These are phyloP conservation scores for Uncinocarpus reesii DNA, from an alignment of 2,329 filamentous ascomycete genomes.

Conservation along the genomic window DNA sequence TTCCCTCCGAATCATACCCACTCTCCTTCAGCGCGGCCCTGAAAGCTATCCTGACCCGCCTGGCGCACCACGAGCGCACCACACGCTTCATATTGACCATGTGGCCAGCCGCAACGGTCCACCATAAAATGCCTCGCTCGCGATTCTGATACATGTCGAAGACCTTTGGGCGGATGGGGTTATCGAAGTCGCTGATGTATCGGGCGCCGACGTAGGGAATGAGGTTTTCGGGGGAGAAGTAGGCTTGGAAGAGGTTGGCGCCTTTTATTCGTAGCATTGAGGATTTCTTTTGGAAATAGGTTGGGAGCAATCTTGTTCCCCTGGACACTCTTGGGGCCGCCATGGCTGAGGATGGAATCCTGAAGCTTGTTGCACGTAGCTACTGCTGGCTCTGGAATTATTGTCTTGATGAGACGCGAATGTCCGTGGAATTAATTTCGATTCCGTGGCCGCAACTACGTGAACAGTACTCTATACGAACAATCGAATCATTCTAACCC, in stretches of 20 bases:
- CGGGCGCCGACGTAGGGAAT: constrained; percentile 25
- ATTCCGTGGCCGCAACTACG: too few species aligned
- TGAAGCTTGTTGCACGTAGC: too few species aligned
- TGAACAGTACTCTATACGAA: too few species aligned
- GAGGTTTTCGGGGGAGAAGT: constrained; percentile 21
- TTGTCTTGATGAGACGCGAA: too few species aligned
- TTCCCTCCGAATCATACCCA: constrained; percentile 36
- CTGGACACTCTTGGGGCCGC: background rate
- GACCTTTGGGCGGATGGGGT: constrained; percentile 29
- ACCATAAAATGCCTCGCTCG: constrained; percentile 40
- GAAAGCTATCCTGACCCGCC: constrained; percentile 39
- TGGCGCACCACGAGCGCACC: constrained; percentile 39
- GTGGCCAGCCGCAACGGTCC: constrained; percentile 31
- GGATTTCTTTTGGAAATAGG: background rate
- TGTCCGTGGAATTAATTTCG: too few species aligned
- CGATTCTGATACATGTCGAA: constrained; percentile 30
- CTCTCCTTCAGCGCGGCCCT: constrained; percentile 35
- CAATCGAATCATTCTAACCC: too few species aligned
- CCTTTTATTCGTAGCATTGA: constrained; percentile 1
- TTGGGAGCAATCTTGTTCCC: background rate
- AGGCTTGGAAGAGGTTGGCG: constrained; percentile 19
- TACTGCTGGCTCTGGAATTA: too few species aligned
- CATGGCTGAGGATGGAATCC: too few species aligned
- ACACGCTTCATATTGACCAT: constrained; percentile 31
- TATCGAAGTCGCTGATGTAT: constrained; percentile 19